Base-by-base conservation (phyloP, 108 stramenopile species). In the Conticribra weissflogii region DNA sequence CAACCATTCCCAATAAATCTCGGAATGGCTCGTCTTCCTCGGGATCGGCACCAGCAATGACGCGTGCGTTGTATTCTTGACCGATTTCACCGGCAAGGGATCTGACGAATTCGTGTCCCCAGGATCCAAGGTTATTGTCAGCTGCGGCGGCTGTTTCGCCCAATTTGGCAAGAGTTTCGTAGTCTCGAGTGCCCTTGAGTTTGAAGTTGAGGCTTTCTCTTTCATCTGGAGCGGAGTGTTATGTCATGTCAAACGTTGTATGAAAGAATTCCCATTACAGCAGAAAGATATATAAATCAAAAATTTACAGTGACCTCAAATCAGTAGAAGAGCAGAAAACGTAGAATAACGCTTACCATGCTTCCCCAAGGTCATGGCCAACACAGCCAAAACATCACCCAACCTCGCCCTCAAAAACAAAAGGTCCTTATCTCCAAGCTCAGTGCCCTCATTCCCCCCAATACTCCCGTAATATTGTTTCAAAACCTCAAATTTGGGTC, bases 101-200 rank as follows among this genome's bases (percentile, higher is more conserved):
- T 0, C 98, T 93, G 30, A 99, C 86, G 82, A 92, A 99, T 82
- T 99, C 99, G 73, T 98, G 98, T 19, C 99, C 99, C 99, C 99
- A 99, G 23, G 84, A 76, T 15, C 96, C 96, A 12, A 98, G 83
- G 72, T 91, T 89, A 70, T 94, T 83, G 2, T 96, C 93, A 18
- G 80, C 65, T 47, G 65, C 44, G 23, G 86, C 67, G 57, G 84
- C 77, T 60, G 48, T 54, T 31, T 71, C 83, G 29, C 82, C 83
- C 45, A 63, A 54, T 1, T 48, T 61, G 18, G 47, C 63, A 22
- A 90, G 63, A 9, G 81, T 52, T 8, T 86, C 83, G 82, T 94
- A 90, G 64, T 94, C 93, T 61, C 84, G 83, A 45, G 83, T 88
- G 19, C 93, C 97, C 41, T 67, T 45, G 24, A 98, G 84, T 85